Base-by-base conservation (phyloP, 2,329 filamentous ascomycete species). In the Neoascochyta sp. region DNA sequence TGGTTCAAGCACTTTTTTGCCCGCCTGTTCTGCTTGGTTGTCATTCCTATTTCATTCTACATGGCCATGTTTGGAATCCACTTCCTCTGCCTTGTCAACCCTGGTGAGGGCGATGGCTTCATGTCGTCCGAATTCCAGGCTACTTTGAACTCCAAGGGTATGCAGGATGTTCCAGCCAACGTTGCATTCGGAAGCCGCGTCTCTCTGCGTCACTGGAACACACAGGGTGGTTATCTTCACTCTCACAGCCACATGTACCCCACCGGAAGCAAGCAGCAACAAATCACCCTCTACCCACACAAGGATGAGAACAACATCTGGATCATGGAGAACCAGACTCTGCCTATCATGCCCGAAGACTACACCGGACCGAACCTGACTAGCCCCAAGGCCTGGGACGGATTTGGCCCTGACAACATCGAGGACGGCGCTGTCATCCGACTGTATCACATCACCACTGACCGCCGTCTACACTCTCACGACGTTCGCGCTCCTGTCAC, bases 121-220 rank as follows among this genome's bases (percentile, higher is more conserved):
- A 98, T 98, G 92, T 95, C 89, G 59, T 95, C 90, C 32, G 92
- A 98, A 60, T 98, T 98, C 72, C 92, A 98, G 69, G 85, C 92
- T 17, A 96, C 92, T 2, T 73, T 98, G 47, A 98, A 96, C 69
- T 89, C 81, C 54, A 98, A 96, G 73, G 81, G 78, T 30, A 98
- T 98, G 92, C 82, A 87, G 60, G 88, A 94, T 64, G 88, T 94
- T 4, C 83, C 92, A 2, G 92, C 86, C 16, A 89, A 98, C 66
- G 83, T 98, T 36, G 81, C 84, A 16, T 83, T 92, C 54, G 92
- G 92, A 37, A 94, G 88, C 61, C 79, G 85, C 43, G 76, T 98
- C 53, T 81, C 74, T 43, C 76, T 98, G 50, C 85, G 92, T 50
- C 92, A 98, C 64, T 83, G 88, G 67, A 96, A 96, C 66, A 98